Base-by-base conservation (phyloP, 495 filamentous ascomycete species). In the Pyrenula aspistea region DNA sequence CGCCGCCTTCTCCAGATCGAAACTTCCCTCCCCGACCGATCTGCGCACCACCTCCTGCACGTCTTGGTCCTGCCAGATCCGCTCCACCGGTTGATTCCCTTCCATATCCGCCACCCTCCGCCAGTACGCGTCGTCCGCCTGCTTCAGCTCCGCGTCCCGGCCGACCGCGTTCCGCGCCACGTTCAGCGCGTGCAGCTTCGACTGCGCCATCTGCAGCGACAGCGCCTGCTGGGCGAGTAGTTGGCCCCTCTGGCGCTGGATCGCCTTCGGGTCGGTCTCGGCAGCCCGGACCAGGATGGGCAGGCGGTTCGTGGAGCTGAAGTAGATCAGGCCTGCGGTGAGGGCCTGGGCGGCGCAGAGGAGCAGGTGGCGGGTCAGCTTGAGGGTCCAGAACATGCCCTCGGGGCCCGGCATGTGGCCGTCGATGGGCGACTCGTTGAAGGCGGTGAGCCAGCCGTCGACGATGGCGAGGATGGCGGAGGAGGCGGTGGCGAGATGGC, bases 301-400 rank as follows among this genome's bases (percentile, higher is more conserved):
- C 64, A 76, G 75, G 12, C 92, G 81, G 61, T 91, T 86, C 20
- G 93, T 96, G 22, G 82, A 79, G 0, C 84, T 80, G 12, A 91
- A 73, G 68, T 84, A 96, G 12, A 96, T 68, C 3, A 86, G 66
- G 12, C 65, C 65, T 0, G 82, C 85, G 1, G 89, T 67, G 3
- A 76, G n/a, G 1, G 60, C 66, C 65, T 97, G 86, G 1, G 85
- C 71, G 1, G 76, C 56, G 0, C 79, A 79, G 0, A 97, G 77
- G 0, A 67, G 66, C 4, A 85, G 51, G 11, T 73, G 74, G 1
- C 93, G 81, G 19, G 77, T 69, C 0, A 83, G 59, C 1, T 80
- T 79, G 62, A 85, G 73, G 4, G 69, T 72, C 82, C 89, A 86
- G 74, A 83, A 87, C 60, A 88, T 83, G 57, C 80, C 64, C 2